phyloP scores from a whole-genome alignment of 768 basidiomycete genomes.

The Gloeostereum incarnatum region DNA sequence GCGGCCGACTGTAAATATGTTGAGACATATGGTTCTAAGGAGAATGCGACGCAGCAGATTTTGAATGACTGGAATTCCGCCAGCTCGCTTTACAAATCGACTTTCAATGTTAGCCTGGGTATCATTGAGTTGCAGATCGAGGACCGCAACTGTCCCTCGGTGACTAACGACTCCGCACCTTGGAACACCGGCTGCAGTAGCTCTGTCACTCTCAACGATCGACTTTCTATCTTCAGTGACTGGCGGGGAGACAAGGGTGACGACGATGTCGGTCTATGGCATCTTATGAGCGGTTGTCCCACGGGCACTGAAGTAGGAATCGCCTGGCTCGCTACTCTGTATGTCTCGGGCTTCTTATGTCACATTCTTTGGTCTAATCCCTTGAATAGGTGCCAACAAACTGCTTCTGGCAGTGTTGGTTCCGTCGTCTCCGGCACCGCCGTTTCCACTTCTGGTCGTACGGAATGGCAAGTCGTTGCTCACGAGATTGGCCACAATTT shows the following conservation, averaged over 20 bases:
- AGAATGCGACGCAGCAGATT: constrained; percentile 66
- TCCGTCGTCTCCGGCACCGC: constrained; percentile 70
- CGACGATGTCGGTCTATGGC: constrained; percentile 82
- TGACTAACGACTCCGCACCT: constrained; percentile 37
- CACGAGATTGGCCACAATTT: constrained; percentile 88
- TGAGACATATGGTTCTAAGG: constrained; percentile 46
- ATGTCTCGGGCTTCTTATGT: constrained; percentile 14
- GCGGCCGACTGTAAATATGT: constrained; percentile 84
- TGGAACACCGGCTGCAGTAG: constrained; percentile 73
- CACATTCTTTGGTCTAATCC: not conserved
- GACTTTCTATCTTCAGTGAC: constrained; percentile 70
- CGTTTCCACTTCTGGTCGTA: constrained; percentile 67
- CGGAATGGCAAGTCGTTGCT: constrained; percentile 77
- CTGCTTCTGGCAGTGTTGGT: constrained; percentile 31
- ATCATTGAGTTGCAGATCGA: constrained; percentile 76
- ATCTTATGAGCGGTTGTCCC: constrained; percentile 78
- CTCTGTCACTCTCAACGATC: constrained; percentile 51
- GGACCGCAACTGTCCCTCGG: constrained; percentile 53
- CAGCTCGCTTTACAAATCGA: constrained; percentile 60
- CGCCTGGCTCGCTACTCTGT: constrained; percentile 81
- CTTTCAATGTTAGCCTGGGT: constrained; percentile 81
- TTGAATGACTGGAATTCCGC: constrained; percentile 77
- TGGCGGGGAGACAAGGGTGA: constrained; percentile 70
- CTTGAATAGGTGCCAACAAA: constrained; percentile 42
- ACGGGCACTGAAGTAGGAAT: constrained; percentile 81